Conservation (phyloP, 768 basidiomycete species). For the Naganishia randhawae region DNA sequence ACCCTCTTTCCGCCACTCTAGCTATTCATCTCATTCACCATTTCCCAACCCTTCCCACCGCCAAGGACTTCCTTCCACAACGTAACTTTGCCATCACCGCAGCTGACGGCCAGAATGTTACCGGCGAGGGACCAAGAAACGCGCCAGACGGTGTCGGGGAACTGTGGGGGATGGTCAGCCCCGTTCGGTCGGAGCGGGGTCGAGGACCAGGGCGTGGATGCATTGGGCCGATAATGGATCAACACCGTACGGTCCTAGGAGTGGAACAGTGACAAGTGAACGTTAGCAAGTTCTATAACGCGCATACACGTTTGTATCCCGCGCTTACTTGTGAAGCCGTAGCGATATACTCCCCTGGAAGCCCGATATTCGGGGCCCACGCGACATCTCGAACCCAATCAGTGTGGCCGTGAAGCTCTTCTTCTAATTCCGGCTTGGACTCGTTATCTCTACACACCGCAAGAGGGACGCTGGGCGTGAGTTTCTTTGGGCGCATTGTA, state of each 20-base stretch:
- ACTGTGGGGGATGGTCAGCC: conserved; percentile 63
- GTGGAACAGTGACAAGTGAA: conserved; percentile 47
- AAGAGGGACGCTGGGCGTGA: too few species aligned
- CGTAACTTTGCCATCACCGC: conserved; percentile 95
- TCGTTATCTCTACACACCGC: conserved; percentile 59
- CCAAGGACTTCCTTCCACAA: conserved; percentile 97
- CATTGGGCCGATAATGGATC: conserved; percentile 46
- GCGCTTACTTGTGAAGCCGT: conserved; percentile 76
- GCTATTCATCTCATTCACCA: conserved; percentile 89
- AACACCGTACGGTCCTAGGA: conserved; percentile 50
- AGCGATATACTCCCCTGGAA: conserved; percentile 90
- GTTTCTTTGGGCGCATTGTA: too few species aligned
- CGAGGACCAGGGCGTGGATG: conserved; percentile 47
- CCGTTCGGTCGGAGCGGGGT: conserved; percentile 51
- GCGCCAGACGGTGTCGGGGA: conserved; percentile 98
- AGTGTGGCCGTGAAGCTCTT: conserved; percentile 81
- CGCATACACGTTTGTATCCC: background rate
- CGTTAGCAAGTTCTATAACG: conserved; percentile 37
- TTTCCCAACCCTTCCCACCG: conserved; percentile 76
- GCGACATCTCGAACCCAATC: conserved; percentile 99
- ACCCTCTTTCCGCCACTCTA: conserved; percentile 50
- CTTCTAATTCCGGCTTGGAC: conserved; percentile 81
- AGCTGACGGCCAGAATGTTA: conserved; percentile 91
- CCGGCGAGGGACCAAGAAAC: conserved; percentile 97
- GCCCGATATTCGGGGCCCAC: conserved; percentile 95